Evolutionary conservation across 352 stramenopile species (phyloP).

Genomic region (Phytopythium boreale): DNA sequence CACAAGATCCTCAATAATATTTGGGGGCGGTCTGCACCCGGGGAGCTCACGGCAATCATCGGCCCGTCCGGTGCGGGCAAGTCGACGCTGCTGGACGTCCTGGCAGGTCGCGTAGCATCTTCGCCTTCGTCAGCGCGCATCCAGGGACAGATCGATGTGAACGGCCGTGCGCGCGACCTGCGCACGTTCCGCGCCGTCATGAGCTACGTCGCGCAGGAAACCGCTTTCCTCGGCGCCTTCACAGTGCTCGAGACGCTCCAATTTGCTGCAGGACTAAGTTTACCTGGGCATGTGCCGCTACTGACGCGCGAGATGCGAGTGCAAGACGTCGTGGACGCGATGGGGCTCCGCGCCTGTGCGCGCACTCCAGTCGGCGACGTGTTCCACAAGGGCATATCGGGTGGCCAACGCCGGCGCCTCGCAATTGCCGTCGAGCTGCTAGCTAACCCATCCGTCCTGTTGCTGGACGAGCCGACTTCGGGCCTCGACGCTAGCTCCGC

Average conservation of each 20-base stretch:
- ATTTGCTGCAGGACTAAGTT: conserved; percentile 49
- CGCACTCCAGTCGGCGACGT: conserved; percentile 76
- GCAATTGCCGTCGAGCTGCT: conserved; percentile 93
- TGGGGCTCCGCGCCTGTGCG: conserved; percentile 52
- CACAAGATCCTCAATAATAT: conserved; percentile 56
- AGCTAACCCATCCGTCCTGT: conserved; percentile 91
- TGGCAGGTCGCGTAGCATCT: conserved; percentile 39
- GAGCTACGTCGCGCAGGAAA: conserved; percentile 67
- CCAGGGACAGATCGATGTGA: conserved; percentile 50
- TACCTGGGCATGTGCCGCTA: conserved; percentile 37
- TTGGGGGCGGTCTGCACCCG: conserved; percentile 47
- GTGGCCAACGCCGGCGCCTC: conserved; percentile 90
- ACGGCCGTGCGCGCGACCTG: conserved; percentile 33
- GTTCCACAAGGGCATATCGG: conserved; percentile 83
- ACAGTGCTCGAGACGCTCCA: conserved; percentile 63
- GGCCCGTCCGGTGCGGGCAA: conserved; percentile 63
- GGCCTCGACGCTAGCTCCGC: conserved; percentile 90
- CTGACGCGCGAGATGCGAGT: conserved; percentile 50
- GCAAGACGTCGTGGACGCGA: conserved; percentile 64
- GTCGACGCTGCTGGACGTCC: conserved; percentile 59
- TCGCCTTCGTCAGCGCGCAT: conserved; percentile 24
- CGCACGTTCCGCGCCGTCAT: conserved; percentile 42
- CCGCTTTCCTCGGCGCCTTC: conserved; percentile 61
- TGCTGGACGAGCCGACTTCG: conserved; percentile 94
- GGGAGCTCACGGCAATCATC: conserved; percentile 68